These are phyloP conservation scores for Ustilago trichophora DNA, from an alignment of 1,284 basidiomycete species.

Conservation along the genomic window DNA sequence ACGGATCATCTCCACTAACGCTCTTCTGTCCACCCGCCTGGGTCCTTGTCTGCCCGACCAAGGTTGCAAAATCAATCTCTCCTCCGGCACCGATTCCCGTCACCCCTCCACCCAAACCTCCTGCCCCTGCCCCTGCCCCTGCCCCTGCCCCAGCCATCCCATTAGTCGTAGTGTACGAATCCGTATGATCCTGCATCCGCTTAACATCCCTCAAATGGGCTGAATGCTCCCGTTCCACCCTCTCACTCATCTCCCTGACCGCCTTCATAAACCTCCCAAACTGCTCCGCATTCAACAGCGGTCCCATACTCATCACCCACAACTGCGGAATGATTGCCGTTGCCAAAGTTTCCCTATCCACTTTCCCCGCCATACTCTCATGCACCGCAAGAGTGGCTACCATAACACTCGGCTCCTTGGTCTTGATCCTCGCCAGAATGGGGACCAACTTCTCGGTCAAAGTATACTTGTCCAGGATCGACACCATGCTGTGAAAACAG, in stretches of 20 bases:
- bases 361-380: constrained; percentile 94
- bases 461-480: constrained; percentile 81
- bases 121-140: constrained; percentile 1
- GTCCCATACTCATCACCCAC: constrained; percentile 61
- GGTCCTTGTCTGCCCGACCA: constrained; percentile 53
- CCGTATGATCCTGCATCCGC: constrained; percentile 58
- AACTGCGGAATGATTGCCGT: constrained; percentile 69
- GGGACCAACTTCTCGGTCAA: constrained; percentile 95
- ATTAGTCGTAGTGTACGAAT: constrained; percentile 34
- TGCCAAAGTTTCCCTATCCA: constrained; percentile 92
- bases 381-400: constrained; percentile 88
- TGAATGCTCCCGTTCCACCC: constrained; percentile 85
- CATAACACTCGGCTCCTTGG: constrained; percentile 73
- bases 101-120: constrained; percentile 25
- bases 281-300: constrained; percentile 83
- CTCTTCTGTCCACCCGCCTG: constrained; percentile 13
- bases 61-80: constrained; percentile 62
- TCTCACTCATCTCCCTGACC: constrained; percentile 72
- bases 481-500: constrained; percentile 90
- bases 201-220: constrained; percentile 49
- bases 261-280: constrained; percentile 73
- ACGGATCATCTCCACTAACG: constrained; percentile 40
- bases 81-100: constrained; percentile 45
- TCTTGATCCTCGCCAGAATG: constrained; percentile 90
- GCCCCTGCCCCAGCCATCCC: neutral